Evolutionary conservation across 306 rosid species (phyloP).

Genomic region (Canavalia ensiformis): DNA sequence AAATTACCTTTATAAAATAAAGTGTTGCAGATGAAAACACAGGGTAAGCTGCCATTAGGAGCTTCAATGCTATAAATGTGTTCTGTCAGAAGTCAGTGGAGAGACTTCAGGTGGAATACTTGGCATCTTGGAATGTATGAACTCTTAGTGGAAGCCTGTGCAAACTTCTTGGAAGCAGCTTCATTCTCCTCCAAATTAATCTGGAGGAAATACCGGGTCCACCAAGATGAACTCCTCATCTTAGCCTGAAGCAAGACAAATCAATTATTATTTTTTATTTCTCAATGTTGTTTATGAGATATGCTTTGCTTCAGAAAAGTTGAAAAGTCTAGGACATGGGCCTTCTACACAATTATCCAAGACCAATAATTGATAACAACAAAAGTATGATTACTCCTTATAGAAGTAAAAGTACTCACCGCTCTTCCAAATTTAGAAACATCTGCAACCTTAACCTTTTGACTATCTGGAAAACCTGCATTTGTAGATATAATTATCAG

Average conservation of each 20-base stretch:
- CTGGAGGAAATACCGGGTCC: slow-evolving; percentile 63
- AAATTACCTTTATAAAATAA: slow-evolving; percentile 23
- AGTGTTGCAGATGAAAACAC: background rate
- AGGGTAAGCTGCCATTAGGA: slow-evolving; percentile 24
- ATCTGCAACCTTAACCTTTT: slow-evolving; percentile 64
- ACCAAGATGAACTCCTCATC: slow-evolving; percentile 76
- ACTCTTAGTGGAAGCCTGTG: slow-evolving; percentile 56
- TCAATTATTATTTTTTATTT: background rate
- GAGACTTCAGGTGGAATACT: slow-evolving; percentile 70
- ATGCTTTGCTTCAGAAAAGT: background rate
- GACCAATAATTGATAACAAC: background rate
- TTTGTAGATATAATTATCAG: slow-evolving; percentile 33
- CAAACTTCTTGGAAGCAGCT: slow-evolving; percentile 61
- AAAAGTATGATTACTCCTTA: background rate
- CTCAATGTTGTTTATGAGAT: background rate
- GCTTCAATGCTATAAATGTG: slow-evolving; percentile 38
- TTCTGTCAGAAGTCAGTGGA: slow-evolving; percentile 47
- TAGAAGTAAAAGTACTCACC: slow-evolving; percentile 51
- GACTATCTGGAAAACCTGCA: slow-evolving; percentile 65
- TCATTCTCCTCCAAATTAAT: slow-evolving; percentile 67
- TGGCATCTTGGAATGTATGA: slow-evolving; percentile 65
- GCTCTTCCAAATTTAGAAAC: slow-evolving; percentile 67
- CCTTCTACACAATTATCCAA: background rate
- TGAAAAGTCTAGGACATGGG: background rate
- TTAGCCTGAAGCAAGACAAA: slow-evolving; percentile 61